Percentiles rank a stretch among this genome's conserved stretches.
These are phyloP conservation scores for Micromonas pusilla DNA, from an alignment of 139 green algal species.

Conservation along the genomic window DNA sequence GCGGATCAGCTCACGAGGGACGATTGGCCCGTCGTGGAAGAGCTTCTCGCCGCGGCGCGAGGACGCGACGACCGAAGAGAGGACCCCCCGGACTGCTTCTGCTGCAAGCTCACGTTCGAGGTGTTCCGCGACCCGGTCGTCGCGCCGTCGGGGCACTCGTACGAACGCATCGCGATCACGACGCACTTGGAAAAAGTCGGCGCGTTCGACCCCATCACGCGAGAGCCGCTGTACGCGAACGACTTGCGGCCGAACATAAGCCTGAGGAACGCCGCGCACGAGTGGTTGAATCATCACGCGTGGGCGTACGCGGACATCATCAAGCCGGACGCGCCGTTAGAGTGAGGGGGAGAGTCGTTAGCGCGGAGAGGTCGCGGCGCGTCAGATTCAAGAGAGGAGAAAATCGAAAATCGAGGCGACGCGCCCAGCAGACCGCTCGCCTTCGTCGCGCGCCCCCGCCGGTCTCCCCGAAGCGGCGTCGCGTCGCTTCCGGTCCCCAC, in stretches of 20 bases:
- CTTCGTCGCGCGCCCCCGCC: too few relatives aligned
- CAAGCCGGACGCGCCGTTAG: neutral
- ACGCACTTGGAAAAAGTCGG: constrained; percentile 23
- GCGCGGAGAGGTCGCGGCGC: too few relatives aligned
- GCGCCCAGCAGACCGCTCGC: too few relatives aligned
- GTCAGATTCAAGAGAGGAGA: too few relatives aligned
- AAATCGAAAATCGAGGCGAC: too few relatives aligned
- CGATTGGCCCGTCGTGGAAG: neutral
- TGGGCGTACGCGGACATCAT: constrained; percentile 26
- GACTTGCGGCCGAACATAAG: constrained; percentile 17
- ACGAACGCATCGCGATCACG: constrained; percentile 13
- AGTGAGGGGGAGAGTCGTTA: neutral
- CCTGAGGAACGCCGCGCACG: constrained; percentile 25
- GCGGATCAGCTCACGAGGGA: too few relatives aligned
- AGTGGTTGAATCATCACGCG: constrained; percentile 12
- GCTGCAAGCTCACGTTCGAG: constrained; percentile 31
- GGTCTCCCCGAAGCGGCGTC: too few relatives aligned
- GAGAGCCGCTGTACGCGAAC: constrained; percentile 11
- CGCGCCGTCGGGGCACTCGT: constrained; percentile 18
- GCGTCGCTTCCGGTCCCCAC: too few relatives aligned
- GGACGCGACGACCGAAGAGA: neutral
- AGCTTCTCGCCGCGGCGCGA: neutral
- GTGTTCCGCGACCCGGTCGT: constrained; percentile 28
- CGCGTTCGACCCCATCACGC: constrained; percentile 30
- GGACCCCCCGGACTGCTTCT: constrained; percentile 27